Evolutionary conservation across 139 green algal species (phyloP).

Genomic region (Volvox africanus): DNA sequence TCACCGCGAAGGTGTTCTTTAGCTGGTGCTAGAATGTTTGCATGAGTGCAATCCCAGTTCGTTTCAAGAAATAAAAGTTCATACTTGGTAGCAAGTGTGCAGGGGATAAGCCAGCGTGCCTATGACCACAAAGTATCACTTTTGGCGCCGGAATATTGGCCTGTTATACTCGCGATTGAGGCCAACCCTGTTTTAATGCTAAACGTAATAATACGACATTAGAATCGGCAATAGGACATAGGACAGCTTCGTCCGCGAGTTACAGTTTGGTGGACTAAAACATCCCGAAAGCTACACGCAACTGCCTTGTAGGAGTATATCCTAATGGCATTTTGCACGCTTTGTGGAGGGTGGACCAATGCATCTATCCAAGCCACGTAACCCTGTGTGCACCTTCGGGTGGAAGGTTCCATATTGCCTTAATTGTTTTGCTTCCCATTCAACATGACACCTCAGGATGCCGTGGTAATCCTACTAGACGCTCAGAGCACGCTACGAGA

Average conservation of each 20-base stretch:
- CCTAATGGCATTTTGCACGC: not conserved
- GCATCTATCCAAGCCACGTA: not conserved
- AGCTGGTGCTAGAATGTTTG: not conserved
- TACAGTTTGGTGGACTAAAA: no score
- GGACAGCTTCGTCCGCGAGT: no score
- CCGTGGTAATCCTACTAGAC: conserved; percentile 47
- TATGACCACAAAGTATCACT: not conserved
- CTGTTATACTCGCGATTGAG: not conserved
- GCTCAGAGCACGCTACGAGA: conserved; percentile 24
- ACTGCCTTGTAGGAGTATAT: not conserved
- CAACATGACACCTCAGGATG: conserved; percentile 14
- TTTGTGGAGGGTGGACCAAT: not conserved
- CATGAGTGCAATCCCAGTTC: not conserved
- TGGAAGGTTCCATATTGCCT: not conserved
- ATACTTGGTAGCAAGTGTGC: not conserved
- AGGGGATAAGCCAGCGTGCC: not conserved
- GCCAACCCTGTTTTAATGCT: no score
- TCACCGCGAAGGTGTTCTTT: not conserved
- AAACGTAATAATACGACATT: no score
- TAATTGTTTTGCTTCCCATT: not conserved
- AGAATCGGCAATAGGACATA: no score
- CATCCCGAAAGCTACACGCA: not conserved
- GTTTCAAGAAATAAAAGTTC: not conserved
- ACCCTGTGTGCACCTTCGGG: not conserved
- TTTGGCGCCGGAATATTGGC: not conserved